A percentile compares a stretch with the other conserved stretches of the same genome.
phyloP scores from a whole-genome alignment of 495 filamentous ascomycete genomes.

The Penicillium alfredii region DNA sequence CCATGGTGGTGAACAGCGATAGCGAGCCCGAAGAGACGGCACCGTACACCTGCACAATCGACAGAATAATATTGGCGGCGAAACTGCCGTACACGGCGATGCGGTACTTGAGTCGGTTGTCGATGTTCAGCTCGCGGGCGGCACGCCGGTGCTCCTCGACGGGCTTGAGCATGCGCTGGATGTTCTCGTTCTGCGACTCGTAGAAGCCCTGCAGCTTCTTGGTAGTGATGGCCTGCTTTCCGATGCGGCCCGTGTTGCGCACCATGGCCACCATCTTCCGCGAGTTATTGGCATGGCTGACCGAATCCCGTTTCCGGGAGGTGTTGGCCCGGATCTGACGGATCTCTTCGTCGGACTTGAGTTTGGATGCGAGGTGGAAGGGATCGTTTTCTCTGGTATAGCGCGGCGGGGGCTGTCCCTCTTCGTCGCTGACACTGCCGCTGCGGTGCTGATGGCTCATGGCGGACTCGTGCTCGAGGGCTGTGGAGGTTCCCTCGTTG shows the following conservation, averaged over 20 bases:
- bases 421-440: constrained; percentile 50
- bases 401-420: constrained; percentile 54
- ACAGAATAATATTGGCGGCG: constrained; percentile 72
- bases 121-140: constrained; percentile 69
- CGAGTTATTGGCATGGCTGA: constrained; percentile 37
- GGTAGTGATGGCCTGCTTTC: constrained; percentile 36
- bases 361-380: constrained; percentile 67
- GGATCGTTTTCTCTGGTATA: constrained; percentile 69
- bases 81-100: constrained; percentile 92
- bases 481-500: constrained; percentile 34
- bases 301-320: constrained; percentile 64
- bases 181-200: constrained; percentile 85
- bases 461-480: constrained; percentile 24
- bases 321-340: constrained; percentile 75
- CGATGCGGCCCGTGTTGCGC: constrained; percentile 10
- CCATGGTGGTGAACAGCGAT: constrained; percentile 97
- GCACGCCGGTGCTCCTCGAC: constrained; percentile 84
- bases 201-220: constrained; percentile 80
- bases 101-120: constrained; percentile 76
- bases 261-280: constrained; percentile 15
- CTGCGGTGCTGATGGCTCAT: constrained; percentile 21
- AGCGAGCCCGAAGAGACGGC: constrained; percentile 80
- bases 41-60: constrained; percentile 79
- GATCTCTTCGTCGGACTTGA: constrained; percentile 77
- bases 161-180: constrained; percentile 83